These are phyloP conservation scores for Diutina sp. DNA, from an alignment of 1,139 yeast genomes.

Conservation along the genomic window DNA sequence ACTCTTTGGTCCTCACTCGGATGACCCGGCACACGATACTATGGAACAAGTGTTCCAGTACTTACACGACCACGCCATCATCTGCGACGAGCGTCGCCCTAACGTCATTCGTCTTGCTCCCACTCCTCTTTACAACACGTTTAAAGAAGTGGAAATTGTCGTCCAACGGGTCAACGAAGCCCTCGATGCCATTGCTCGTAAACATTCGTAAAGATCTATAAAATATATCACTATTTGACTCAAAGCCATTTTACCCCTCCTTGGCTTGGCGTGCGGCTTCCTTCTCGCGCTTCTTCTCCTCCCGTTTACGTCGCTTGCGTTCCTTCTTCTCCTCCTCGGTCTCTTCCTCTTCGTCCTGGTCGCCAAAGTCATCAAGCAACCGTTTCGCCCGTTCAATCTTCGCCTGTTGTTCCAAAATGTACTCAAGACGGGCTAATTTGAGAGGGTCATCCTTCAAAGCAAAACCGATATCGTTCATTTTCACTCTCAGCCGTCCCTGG, in stretches of 20 bases:
- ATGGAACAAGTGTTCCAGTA: constrained; percentile 52
- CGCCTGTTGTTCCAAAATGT: constrained; percentile 61
- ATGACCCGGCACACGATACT: constrained; percentile 22
- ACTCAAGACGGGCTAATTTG: constrained; percentile 75
- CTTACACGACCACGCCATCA: constrained; percentile 46
- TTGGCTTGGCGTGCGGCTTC: not conserved
- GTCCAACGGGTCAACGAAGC: constrained; percentile 32
- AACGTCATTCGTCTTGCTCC: constrained; percentile 82
- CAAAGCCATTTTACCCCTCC: not conserved
- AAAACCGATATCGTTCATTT: constrained; percentile 80
- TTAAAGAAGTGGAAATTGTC: constrained; percentile 43
- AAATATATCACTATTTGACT: not conserved
- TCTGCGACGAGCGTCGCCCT: constrained; percentile 85
- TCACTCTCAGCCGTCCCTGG: constrained; percentile 55
- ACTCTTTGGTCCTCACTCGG: constrained; percentile 42
- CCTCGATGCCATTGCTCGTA: constrained; percentile 9
- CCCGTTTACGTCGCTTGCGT: not conserved
- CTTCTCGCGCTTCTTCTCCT: constrained; percentile 1
- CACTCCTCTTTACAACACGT: constrained; percentile 68
- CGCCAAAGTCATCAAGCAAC: constrained; percentile 35
- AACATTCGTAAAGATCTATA: not conserved
- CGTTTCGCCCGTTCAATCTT: constrained; percentile 71
- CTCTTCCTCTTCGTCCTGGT: constrained; percentile 23
- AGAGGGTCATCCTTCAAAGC: constrained; percentile 73
- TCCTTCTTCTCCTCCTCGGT: constrained; percentile 1